These are phyloP conservation scores for Vanilla planifolia DNA, from an alignment of 106 monocot species.

Conservation along the genomic window DNA sequence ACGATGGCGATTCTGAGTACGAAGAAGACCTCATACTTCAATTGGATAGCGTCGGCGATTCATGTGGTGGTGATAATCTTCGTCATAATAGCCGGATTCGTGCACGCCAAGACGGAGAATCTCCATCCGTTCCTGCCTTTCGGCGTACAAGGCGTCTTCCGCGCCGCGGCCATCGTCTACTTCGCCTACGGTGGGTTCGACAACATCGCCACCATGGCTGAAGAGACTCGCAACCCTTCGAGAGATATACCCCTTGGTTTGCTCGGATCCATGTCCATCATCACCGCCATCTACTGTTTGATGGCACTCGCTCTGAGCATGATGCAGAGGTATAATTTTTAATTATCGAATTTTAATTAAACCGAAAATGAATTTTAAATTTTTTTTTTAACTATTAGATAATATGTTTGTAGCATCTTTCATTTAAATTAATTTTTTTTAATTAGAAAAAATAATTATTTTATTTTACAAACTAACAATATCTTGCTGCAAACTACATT, in stretches of 20 bases:
- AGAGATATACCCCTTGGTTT: slow-evolving; percentile 77
- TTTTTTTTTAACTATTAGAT: no score
- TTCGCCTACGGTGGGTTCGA: slow-evolving; percentile 78
- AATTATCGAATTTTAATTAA: no score
- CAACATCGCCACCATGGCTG: slow-evolving; percentile 75
- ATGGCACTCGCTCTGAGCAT: slow-evolving; percentile 65
- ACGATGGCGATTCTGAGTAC: slow-evolving; percentile 40
- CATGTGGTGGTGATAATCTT: slow-evolving; percentile 44
- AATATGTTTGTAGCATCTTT: no score
- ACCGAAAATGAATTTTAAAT: no score
- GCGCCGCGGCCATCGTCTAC: slow-evolving; percentile 60
- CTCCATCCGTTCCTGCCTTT: slow-evolving; percentile 58
- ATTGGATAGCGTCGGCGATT: slow-evolving; percentile 46
- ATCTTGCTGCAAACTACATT: no score
- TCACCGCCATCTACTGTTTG: slow-evolving; percentile 61
- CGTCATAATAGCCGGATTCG: slow-evolving; percentile 43
- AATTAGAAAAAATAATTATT: no score
- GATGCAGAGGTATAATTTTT: slow-evolving; percentile 74
- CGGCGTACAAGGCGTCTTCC: slow-evolving; percentile 57
- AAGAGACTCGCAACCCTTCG: slow-evolving; percentile 75
- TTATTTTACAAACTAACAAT: no score
- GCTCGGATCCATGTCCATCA: slow-evolving; percentile 57
- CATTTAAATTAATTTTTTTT: no score
- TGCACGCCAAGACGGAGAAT: slow-evolving; percentile 38
- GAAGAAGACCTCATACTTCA: slow-evolving; percentile 35